Percentiles rank a stretch among this genome's conserved stretches.
These are phyloP conservation scores for Phycomyces nitens DNA, from an alignment of 192 early-diverging fungal species.

Conservation along the genomic window DNA sequence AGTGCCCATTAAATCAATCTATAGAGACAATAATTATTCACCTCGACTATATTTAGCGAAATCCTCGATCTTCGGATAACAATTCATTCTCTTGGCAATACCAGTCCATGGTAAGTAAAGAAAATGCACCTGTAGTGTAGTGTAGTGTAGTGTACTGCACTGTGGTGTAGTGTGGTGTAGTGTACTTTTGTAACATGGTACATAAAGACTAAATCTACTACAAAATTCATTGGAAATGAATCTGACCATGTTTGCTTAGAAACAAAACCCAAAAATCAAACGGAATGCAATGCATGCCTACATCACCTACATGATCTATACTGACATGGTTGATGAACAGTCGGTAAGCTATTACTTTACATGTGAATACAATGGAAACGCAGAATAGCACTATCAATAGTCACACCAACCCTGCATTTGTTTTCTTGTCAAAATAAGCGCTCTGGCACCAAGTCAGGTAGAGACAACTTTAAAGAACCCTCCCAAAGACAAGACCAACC, in stretches of 20 bases:
- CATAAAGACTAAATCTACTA: too few species aligned
- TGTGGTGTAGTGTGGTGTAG: too few species aligned
- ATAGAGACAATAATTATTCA: not conserved
- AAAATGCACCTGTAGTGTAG: too few species aligned
- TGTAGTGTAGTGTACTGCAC: too few species aligned
- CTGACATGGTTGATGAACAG: constrained; percentile 28
- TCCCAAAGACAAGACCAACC: not conserved
- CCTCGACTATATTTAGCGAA: not conserved
- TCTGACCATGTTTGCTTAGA: constrained; percentile 28
- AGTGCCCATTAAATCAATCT: not conserved
- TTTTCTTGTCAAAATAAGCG: constrained; percentile 2
- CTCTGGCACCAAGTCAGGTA: not conserved
- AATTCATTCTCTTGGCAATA: constrained; percentile 19
- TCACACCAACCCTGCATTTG: too few species aligned
- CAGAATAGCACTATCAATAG: too few species aligned
- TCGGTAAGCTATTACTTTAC: not conserved
- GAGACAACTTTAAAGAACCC: not conserved
- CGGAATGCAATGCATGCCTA: constrained; percentile 48
- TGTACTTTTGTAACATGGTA: too few species aligned
- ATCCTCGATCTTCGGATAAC: not conserved
- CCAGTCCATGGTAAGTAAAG: constrained; percentile 20
- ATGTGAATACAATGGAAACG: too few species aligned
- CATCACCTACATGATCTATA: constrained; percentile 51
- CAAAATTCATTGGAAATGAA: not conserved
- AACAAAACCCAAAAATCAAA: constrained; percentile 46